phyloP scores from a whole-genome alignment of 1,139 yeast genomes.

The Saccharomyces hybrid region DNA sequence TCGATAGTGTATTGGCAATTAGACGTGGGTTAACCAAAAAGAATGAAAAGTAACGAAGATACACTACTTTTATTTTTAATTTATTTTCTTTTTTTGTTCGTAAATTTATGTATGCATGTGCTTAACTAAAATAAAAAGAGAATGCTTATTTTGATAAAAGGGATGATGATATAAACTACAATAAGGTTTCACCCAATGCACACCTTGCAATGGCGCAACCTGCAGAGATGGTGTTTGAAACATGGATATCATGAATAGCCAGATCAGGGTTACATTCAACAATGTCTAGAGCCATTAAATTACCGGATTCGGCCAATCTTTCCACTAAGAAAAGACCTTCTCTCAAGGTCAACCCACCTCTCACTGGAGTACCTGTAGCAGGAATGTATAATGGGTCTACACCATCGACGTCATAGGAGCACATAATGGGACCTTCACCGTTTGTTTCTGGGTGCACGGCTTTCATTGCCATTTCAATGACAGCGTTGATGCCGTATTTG shows the following conservation, averaged over 20 bases:
- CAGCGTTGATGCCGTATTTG: slow-evolving; percentile 85
- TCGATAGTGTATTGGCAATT: slow-evolving; percentile 88
- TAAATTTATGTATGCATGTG: neutral
- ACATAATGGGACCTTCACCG: slow-evolving; percentile 66
- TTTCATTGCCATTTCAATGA: slow-evolving; percentile 84
- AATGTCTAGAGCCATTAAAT: slow-evolving; percentile 77
- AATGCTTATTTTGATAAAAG: neutral
- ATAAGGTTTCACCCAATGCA: slow-evolving; percentile 84
- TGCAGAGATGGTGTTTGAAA: slow-evolving; percentile 77
- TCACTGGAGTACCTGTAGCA: slow-evolving; percentile 95
- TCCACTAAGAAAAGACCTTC: slow-evolving; percentile 92
- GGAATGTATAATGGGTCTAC: slow-evolving; percentile 92
- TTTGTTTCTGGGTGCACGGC: slow-evolving; percentile 58
- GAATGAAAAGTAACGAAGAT: neutral
- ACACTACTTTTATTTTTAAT: neutral
- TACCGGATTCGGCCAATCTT: slow-evolving; percentile 83
- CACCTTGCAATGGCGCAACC: slow-evolving; percentile 90
- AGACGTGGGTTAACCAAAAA: slow-evolving; percentile 57
- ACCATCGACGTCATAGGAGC: slow-evolving; percentile 94
- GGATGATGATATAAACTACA: slow-evolving; percentile 34
- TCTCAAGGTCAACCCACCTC: slow-evolving; percentile 90
- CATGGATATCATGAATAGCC: slow-evolving; percentile 71
- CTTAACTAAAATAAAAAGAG: neutral
- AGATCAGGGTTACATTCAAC: slow-evolving; percentile 91
- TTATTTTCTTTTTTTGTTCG: neutral